phyloP scores from a whole-genome alignment of 345 rosid genomes.

The Noccaea caerulescens region DNA sequence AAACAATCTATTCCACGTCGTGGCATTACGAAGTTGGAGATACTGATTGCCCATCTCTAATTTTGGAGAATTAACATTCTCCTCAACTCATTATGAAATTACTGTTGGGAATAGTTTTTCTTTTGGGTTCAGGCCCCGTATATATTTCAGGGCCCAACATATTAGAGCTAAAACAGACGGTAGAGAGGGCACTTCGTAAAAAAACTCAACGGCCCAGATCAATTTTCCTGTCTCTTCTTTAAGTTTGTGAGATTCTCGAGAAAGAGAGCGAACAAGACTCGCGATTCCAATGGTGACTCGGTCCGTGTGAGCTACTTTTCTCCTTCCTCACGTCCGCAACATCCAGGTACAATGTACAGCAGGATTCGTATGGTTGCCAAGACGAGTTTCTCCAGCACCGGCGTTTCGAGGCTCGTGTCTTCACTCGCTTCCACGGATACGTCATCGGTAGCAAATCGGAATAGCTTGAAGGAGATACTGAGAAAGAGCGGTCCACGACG shows the following conservation, averaged over 20 bases:
- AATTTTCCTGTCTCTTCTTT: background rate
- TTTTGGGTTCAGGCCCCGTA: background rate
- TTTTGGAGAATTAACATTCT: too few species aligned
- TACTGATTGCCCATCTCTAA: background rate
- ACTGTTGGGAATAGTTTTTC: background rate
- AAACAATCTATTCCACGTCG: constrained; percentile 6
- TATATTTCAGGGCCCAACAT: too few species aligned
- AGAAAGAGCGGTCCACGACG: constrained; percentile 42
- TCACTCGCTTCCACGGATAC: constrained; percentile 33
- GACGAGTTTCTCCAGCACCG: constrained; percentile 6
- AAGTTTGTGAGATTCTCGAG: background rate
- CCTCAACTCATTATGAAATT: background rate
- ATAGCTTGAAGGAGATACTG: constrained; percentile 44
- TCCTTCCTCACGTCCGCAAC: background rate
- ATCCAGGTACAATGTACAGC: constrained; percentile 12
- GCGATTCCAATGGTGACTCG: constrained; percentile 2
- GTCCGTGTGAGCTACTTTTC: background rate
- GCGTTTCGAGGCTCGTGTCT: constrained; percentile 40
- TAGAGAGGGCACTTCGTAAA: background rate
- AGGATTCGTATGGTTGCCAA: constrained; percentile 25
- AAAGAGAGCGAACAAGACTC: constrained; percentile 14
- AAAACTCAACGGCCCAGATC: constrained; percentile 11
- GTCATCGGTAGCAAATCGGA: background rate
- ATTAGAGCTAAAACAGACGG: too few species aligned
- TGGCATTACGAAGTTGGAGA: background rate